Evolutionary conservation across 257 asterid genomes (phyloP), one percentile per base, ranked within the genome.

Genomic region (Plantago elongata): DNA sequence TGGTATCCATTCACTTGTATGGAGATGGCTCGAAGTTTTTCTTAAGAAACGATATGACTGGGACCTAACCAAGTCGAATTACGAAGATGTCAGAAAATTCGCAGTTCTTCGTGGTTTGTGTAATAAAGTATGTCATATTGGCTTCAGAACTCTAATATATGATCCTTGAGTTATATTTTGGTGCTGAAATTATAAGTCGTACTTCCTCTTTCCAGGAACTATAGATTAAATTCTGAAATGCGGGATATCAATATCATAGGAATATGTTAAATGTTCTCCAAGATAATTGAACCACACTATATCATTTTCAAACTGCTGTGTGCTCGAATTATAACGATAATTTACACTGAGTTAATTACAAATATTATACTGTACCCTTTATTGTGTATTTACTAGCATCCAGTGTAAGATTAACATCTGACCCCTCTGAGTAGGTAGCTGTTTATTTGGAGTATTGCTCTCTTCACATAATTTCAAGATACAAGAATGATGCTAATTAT

Each of bases 51-150:
- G 99, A 71, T 92, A 81, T 71, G 91, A 81, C 43, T 89, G 99
- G 99, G 78, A 80, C 57, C 79, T 83, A 63, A 83, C 63, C 69
- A 78, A 68, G 64, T 79, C 87, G 61, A 83, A 77, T 73, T 88
- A 79, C 71, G 85, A 84, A 73, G 95, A 86, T 68, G 81, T 84
- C 63, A 73, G 97, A 64, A 89, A 89, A 74, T 81, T 80, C 11
- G 94, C 97, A 57, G 81, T 89, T 75, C 95, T 89, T 73, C 95
- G 97, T 66, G 97, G 97, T 75, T 77, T 89, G 66, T 89, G 97
- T 78, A 93, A 89, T 67, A 89, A 89, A 95, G 97, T 89, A 86
- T 59, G 45, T 30, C 61, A 49, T 72, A 45, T 57, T 51, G 66
- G 60, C 64, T 63, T 57, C 62, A 50, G 52, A 27, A 67, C 67